Percentiles rank a stretch among this genome's conserved stretches.
Conservation (phyloP, 2,329 filamentous ascomycete species). For the Curvularia spicifera region DNA sequence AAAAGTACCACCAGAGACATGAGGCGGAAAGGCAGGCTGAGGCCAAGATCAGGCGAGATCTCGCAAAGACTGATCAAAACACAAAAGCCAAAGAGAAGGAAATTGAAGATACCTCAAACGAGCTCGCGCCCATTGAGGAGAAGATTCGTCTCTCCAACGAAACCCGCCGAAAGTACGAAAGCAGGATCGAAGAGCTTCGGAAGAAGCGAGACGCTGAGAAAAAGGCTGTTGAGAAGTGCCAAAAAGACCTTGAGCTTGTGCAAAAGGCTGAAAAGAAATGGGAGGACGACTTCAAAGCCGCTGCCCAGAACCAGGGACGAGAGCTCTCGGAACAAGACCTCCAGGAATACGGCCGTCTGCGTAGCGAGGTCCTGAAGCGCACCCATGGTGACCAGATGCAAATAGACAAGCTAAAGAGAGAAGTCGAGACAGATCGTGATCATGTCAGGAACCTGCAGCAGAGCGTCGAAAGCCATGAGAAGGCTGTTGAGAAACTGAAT, state of each 20-base stretch:
- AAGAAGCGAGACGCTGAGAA: slow-evolving; percentile 79
- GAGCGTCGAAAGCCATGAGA: slow-evolving; percentile 80
- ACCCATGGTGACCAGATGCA: slow-evolving; percentile 82
- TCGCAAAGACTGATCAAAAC: slow-evolving; percentile 79
- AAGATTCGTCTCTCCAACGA: slow-evolving; percentile 79
- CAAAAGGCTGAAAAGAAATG: slow-evolving; percentile 89
- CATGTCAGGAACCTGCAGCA: slow-evolving; percentile 88
- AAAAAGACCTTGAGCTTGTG: slow-evolving; percentile 82
- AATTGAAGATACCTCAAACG: slow-evolving; percentile 84
- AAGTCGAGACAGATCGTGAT: slow-evolving; percentile 89
- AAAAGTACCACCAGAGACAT: slow-evolving; percentile 79
- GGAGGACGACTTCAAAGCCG: slow-evolving; percentile 84
- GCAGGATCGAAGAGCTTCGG: slow-evolving; percentile 71
- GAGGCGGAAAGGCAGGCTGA: slow-evolving; percentile 87
- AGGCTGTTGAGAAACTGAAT: slow-evolving; percentile 74
- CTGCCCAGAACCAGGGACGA: slow-evolving; percentile 83
- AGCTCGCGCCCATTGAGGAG: slow-evolving; percentile 86
- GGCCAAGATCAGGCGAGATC: slow-evolving; percentile 74
- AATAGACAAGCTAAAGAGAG: slow-evolving; percentile 83
- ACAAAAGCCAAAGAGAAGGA: slow-evolving; percentile 87
- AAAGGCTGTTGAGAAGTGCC: slow-evolving; percentile 71
- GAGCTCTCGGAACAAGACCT: slow-evolving; percentile 85
- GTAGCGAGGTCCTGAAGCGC: slow-evolving; percentile 82
- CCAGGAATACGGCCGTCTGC: slow-evolving; percentile 85
- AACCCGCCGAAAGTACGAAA: slow-evolving; percentile 71